Percentiles rank a stretch among this genome's conserved stretches.
Conservation (phyloP, 345 rosid species). For the Populus pruinosa region DNA sequence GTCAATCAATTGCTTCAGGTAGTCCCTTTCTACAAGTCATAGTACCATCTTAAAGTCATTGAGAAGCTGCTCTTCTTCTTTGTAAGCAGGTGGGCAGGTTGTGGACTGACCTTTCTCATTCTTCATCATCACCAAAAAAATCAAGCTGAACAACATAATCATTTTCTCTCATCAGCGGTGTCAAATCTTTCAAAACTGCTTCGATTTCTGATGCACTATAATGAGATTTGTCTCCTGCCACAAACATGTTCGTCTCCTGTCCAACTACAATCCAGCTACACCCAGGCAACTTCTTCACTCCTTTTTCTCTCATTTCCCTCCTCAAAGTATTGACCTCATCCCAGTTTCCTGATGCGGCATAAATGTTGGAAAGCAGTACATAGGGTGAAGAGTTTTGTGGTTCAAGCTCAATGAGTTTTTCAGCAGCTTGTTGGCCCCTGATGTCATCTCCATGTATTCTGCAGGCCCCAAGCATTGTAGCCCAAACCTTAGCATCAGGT, state of each 20-base stretch:
- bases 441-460: conserved; percentile 77
- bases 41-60: too few species aligned
- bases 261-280: conserved; percentile 79
- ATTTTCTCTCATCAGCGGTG: conserved; percentile 36
- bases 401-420: conserved; percentile 69
- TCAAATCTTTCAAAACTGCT: conserved; percentile 43
- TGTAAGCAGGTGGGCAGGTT: background rate
- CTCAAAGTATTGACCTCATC: conserved; percentile 63
- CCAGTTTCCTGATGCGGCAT: conserved; percentile 83
- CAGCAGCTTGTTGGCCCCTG: conserved; percentile 63
- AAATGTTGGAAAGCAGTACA: conserved; percentile 79
- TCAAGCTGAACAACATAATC: conserved; percentile 19
- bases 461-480: conserved; percentile 85
- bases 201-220: conserved; percentile 39
- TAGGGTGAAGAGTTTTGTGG: conserved; percentile 77
- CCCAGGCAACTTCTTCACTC: conserved; percentile 78
- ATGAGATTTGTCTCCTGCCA: conserved; percentile 74
- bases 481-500: conserved; percentile 80
- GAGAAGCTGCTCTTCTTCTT: background rate
- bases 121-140: conserved; percentile 25
- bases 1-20: too few species aligned
- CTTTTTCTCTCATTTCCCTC: conserved; percentile 71
- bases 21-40: too few species aligned
- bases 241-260: conserved; percentile 52
- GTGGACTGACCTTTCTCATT: background rate